phyloP scores from a whole-genome alignment of 2,329 filamentous ascomycete genomes.

The Apiospora hydei region DNA sequence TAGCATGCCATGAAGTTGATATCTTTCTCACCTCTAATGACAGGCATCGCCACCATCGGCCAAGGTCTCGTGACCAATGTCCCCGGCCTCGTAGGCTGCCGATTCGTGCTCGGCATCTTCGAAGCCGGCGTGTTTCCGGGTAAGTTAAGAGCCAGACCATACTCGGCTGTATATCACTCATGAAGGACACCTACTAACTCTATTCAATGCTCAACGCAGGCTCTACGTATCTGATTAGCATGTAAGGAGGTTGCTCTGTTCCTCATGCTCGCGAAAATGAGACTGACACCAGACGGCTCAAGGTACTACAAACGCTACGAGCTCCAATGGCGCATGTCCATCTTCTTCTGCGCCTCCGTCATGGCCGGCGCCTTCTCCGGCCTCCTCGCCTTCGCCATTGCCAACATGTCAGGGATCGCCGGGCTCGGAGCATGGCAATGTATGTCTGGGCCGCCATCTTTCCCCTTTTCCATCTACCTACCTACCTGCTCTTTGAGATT shows the following conservation, averaged over 20 bases:
- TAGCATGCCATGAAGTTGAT: neutral
- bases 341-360: conserved; percentile 51
- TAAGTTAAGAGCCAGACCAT: conserved; percentile 26
- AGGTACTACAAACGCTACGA: conserved; percentile 56
- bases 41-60: conserved; percentile 50
- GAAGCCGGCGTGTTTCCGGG: conserved; percentile 56
- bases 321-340: conserved; percentile 53
- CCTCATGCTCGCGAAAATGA: too few species aligned
- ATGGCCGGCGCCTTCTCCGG: conserved; percentile 54
- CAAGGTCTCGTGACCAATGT: conserved; percentile 53
- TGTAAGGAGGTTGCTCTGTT: too few species aligned
- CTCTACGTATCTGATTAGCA: conserved; percentile 36
- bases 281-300: conserved; percentile 42
- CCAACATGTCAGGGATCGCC: conserved; percentile 50
- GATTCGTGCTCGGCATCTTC: conserved; percentile 53
- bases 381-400: conserved; percentile 57
- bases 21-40: neutral
- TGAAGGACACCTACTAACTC: neutral
- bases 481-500: too few species aligned
- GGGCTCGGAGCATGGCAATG: conserved; percentile 53
- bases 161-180: too few species aligned
- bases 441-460: neutral
- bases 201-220: conserved; percentile 23
- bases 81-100: conserved; percentile 48
- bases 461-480: too few species aligned